These are phyloP conservation scores for Hericium rajendrae DNA, from an alignment of 768 basidiomycete species.

Conservation along the genomic window DNA sequence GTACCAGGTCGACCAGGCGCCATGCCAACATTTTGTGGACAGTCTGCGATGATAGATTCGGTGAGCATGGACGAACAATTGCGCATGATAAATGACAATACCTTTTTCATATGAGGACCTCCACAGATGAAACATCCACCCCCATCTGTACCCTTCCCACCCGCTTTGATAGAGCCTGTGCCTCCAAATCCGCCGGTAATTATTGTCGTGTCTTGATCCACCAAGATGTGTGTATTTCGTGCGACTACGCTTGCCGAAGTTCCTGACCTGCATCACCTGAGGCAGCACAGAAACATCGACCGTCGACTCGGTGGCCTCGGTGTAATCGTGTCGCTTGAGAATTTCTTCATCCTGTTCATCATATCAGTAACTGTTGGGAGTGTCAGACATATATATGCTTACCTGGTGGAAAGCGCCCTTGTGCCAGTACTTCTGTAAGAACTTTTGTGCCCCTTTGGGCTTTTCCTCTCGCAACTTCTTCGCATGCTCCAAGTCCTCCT, in stretches of 20 bases:
- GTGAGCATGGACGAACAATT: neutral
- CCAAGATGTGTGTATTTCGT: slow-evolving; percentile 96
- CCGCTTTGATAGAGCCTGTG: slow-evolving; percentile 39
- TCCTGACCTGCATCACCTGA: slow-evolving; percentile 92
- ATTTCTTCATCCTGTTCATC: slow-evolving; percentile 74
- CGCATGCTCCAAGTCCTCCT: slow-evolving; percentile 85
- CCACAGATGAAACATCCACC: slow-evolving; percentile 91
- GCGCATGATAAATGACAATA: slow-evolving; percentile 17
- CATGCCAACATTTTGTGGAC: slow-evolving; percentile 24
- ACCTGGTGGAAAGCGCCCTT: slow-evolving; percentile 99
- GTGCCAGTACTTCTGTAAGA: slow-evolving; percentile 98
- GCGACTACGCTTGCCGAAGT: slow-evolving; percentile 87
- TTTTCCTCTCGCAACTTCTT: slow-evolving; percentile 78
- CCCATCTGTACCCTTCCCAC: slow-evolving; percentile 43
- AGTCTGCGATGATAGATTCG: slow-evolving; percentile 18
- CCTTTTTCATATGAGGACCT: slow-evolving; percentile 91
- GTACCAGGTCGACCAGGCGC: slow-evolving; percentile 21
- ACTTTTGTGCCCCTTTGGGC: slow-evolving; percentile 84
- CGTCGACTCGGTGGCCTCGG: slow-evolving; percentile 82
- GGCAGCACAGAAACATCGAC: slow-evolving; percentile 84
- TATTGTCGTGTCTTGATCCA: slow-evolving; percentile 87
- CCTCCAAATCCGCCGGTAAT: slow-evolving; percentile 59
- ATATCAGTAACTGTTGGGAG: neutral
- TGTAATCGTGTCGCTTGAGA: slow-evolving; percentile 74
- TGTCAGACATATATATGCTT: slow-evolving; percentile 10